phyloP scores from a whole-genome alignment of 2,329 filamentous ascomycete genomes.

The Arthroderma sp. region DNA sequence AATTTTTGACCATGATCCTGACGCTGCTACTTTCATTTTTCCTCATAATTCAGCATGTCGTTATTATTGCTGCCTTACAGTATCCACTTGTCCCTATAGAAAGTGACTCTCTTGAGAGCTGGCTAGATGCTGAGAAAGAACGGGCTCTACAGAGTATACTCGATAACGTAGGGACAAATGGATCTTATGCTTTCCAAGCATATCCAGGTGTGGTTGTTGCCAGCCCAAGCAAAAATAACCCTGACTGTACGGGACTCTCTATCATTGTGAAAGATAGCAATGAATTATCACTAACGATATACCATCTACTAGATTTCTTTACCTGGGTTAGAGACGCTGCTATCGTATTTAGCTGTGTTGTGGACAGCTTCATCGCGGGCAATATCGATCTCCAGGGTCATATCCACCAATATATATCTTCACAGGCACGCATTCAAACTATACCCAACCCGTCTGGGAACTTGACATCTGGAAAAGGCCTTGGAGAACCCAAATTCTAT shows the following conservation, averaged over 20 bases:
- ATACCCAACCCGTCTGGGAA: conserved; percentile 56
- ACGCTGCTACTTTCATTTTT: too few species aligned
- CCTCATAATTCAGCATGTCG: too few species aligned
- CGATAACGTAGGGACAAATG: conserved; percentile 43
- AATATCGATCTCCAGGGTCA: conserved; percentile 44
- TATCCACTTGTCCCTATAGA: too few species aligned
- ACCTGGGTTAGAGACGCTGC: conserved; percentile 70
- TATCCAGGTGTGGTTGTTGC: conserved; percentile 41
- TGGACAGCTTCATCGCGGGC: conserved; percentile 54
- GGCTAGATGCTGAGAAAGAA: conserved; percentile 30
- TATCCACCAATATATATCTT: conserved; percentile 54
- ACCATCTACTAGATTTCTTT: conserved; percentile 47
- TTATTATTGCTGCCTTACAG: too few species aligned
- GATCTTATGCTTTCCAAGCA: conserved; percentile 36
- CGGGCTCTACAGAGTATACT: conserved; percentile 42
- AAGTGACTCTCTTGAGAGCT: conserved; percentile 1
- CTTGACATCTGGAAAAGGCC: conserved; percentile 31
- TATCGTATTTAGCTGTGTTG: conserved; percentile 54
- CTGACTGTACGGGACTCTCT: conserved; percentile 35
- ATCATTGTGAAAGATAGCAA: too few species aligned
- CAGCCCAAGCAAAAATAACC: conserved; percentile 42
- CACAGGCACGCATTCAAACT: conserved; percentile 52
- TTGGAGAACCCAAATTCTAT: conserved; percentile 62
- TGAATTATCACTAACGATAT: not conserved
- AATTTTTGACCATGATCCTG: too few species aligned